These are phyloP conservation scores for Hymenoscyphus occultus DNA, from an alignment of 2,329 filamentous ascomycete genomes.

Conservation along the genomic window DNA sequence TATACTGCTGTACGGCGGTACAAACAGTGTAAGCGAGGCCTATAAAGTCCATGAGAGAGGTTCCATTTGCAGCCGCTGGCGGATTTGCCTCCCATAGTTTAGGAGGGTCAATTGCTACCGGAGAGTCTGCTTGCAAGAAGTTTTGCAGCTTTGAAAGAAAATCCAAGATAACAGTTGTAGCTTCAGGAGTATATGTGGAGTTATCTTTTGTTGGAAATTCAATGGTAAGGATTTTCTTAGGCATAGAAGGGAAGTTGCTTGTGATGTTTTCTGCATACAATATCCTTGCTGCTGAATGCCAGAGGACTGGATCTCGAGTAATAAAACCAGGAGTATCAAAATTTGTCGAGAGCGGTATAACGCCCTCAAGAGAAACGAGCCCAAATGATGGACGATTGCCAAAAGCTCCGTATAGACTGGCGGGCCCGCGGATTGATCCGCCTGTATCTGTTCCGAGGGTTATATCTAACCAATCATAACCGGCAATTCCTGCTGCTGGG, in stretches of 20 bases:
- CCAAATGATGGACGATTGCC: slow-evolving; percentile 49
- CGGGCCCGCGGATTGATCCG: slow-evolving; percentile 48
- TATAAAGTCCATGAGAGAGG: slow-evolving; percentile 39
- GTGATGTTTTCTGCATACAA: slow-evolving; percentile 47
- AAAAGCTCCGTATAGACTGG: slow-evolving; percentile 47
- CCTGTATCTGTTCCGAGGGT: slow-evolving; percentile 49
- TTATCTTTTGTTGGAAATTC: slow-evolving; percentile 40
- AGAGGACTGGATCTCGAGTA: slow-evolving; percentile 44
- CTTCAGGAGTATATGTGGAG: slow-evolving; percentile 32
- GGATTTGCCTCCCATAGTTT: slow-evolving; percentile 24
- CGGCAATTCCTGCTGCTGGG: slow-evolving; percentile 43
- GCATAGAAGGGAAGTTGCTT: slow-evolving; percentile 38
- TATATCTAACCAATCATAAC: slow-evolving; percentile 49
- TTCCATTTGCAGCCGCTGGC: slow-evolving; percentile 33
- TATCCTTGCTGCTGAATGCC: slow-evolving; percentile 43
- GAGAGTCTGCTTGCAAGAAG: slow-evolving; percentile 41
- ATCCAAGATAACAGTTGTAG: slow-evolving; percentile 40
- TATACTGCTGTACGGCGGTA: slow-evolving; percentile 46
- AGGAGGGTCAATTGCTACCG: slow-evolving; percentile 20
- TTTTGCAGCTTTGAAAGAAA: slow-evolving; percentile 44
- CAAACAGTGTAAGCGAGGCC: slow-evolving; percentile 46
- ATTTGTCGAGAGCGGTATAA: slow-evolving; percentile 47
- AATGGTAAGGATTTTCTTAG: slow-evolving; percentile 41
- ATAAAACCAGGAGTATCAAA: slow-evolving; percentile 48
- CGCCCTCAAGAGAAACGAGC: slow-evolving; percentile 45